Evolutionary conservation across 176 grass and related monocot species (phyloP), one percentile per base, ranked within the genome.

Genomic region (Zoysia pacifica): DNA sequence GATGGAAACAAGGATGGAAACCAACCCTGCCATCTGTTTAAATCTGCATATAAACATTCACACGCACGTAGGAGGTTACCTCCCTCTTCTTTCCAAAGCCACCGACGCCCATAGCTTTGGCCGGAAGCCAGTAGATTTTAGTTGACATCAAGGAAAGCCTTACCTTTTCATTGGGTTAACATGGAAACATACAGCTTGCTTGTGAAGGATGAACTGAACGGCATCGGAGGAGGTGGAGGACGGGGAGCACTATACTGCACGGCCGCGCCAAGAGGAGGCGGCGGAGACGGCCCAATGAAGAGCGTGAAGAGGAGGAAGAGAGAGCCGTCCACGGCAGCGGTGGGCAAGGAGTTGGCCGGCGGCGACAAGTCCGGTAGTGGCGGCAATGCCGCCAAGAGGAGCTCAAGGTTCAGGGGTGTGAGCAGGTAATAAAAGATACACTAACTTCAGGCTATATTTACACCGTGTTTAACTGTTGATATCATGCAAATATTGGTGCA

Each of bases 401-500:
- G 91, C 59, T 93, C 91, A 3, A 78, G 82, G 83, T 93, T 93
- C 66, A 87, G 91, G 13, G 91, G 91, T 12, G 91, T 93, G 0
- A 93, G 91, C 91, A 93, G 91, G 91, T 81, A 67, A 28, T 28
- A 28, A 28, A 28, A 28, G 28, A 28, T 28, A 28, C 28, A 28
- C 28, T 28, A 28, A 28, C 28, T 28, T 28, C 9, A 62, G 16
- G 56, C 56, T 56, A n/a, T 8, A 60, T 28, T 28, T 2, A 60
- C 7, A 28, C 7, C 12, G 6, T 45, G 44, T 45, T 60, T 60
- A 20, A 60, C 56, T 60, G 7, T 2, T 28, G 0, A 9, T 2
- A 9, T 2, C 1, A 28, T 28, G 28, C 18, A 55, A 7, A 43
- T 16, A 2, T 52, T 68, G 42, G 5, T 5, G 0, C 11, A 15